A percentile compares a stretch with the other conserved stretches of the same genome.
Conservation (phyloP, 2,329 filamentous ascomycete species). For the Macroventuria anomochaeta region DNA sequence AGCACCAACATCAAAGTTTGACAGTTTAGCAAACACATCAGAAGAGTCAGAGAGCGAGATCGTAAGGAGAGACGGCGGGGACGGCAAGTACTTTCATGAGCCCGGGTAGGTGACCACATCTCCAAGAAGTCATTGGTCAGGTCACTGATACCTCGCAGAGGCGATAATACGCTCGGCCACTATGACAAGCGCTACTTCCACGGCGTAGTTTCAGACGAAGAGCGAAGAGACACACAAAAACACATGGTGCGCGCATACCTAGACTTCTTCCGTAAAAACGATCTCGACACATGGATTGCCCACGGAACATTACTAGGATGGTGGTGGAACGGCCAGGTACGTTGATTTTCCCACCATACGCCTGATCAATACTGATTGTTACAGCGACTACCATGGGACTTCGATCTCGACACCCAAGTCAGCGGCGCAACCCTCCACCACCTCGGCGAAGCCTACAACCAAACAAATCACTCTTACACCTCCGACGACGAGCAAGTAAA, state of each 20-base stretch:
- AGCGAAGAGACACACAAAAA: constrained; percentile 69
- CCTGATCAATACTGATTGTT: constrained; percentile 21
- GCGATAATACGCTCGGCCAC: constrained; percentile 67
- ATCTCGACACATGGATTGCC: constrained; percentile 83
- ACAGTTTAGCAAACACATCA: not conserved
- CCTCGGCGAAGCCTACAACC: constrained; percentile 71
- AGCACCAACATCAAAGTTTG: constrained; percentile 23
- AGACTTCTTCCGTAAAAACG: constrained; percentile 66
- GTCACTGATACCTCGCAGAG: constrained; percentile 29
- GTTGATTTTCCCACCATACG: not conserved
- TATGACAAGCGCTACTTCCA: constrained; percentile 77
- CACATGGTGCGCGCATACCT: constrained; percentile 79
- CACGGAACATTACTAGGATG: constrained; percentile 84
- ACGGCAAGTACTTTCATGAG: constrained; percentile 50
- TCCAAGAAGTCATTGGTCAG: not conserved
- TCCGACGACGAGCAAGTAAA: constrained; percentile 47
- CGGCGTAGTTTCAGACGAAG: constrained; percentile 67
- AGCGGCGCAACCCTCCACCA: constrained; percentile 69
- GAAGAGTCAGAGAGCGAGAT: constrained; percentile 1
- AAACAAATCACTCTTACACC: constrained; percentile 62
- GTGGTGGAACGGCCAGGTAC: constrained; percentile 81
- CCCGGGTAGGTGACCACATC: constrained; percentile 39
- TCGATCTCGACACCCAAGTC: constrained; percentile 83
- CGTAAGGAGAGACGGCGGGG: constrained; percentile 17
- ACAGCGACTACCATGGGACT: constrained; percentile 81